Evolutionary conservation across 768 basidiomycete genomes (phyloP).

Genomic region (Mycena polygramma): DNA sequence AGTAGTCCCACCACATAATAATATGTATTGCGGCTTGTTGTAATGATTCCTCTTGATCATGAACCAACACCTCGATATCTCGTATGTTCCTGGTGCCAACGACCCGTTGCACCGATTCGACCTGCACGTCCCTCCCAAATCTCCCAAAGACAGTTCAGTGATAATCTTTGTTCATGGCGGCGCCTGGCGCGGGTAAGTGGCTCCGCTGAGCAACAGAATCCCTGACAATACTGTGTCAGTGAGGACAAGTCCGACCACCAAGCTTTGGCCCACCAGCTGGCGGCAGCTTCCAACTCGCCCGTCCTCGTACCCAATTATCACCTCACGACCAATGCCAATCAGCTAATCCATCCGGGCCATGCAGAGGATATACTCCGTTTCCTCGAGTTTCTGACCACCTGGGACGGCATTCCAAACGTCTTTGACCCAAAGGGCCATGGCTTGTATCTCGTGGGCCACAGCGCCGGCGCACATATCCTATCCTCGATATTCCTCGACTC

Average conservation of each 20-base stretch:
- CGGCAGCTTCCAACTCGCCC: conserved; percentile 60
- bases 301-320: conserved; percentile 87
- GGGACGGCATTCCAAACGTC: conserved; percentile 52
- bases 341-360: conserved; percentile 78
- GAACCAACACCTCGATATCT: neutral
- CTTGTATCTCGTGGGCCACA: conserved; percentile 81
- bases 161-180: conserved; percentile 87
- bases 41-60: neutral
- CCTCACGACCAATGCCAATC: conserved; percentile 62
- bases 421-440: conserved; percentile 52
- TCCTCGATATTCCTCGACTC: conserved; percentile 75
- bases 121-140: conserved; percentile 55
- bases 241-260: conserved; percentile 74
- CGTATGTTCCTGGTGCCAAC: neutral
- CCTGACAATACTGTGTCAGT: conserved; percentile 51
- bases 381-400: conserved; percentile 67
- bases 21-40: neutral
- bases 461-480: conserved; percentile 87
- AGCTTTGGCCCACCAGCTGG: conserved; percentile 66
- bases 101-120: conserved; percentile 64
- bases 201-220: conserved; percentile 19
- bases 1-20: conserved; percentile 6
- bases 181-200: conserved; percentile 81
- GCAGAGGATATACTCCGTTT: conserved; percentile 74
- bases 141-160: conserved; percentile 22